These are phyloP conservation scores for Oemleria cerasiformis DNA, from an alignment of 306 rosid species.

Conservation along the genomic window DNA sequence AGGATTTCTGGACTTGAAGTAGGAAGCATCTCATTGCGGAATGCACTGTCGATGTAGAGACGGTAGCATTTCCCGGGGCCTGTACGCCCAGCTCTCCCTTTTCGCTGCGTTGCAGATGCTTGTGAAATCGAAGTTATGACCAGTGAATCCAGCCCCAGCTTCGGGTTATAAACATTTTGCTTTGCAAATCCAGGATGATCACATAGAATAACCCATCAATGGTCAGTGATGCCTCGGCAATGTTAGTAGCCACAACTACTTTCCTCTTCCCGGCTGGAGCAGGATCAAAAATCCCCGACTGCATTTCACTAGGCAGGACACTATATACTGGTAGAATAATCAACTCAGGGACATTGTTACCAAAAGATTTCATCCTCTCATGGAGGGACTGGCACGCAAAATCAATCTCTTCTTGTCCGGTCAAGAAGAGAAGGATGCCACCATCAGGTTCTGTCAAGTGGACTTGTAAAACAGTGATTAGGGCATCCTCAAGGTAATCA, in stretches of 20 bases:
- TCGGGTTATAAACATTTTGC: slow-evolving; percentile 83
- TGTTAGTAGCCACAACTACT: slow-evolving; percentile 84
- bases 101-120: slow-evolving; percentile 86
- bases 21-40: slow-evolving; percentile 75
- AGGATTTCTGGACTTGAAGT: slow-evolving; percentile 77
- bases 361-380: slow-evolving; percentile 81
- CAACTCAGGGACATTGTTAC: slow-evolving; percentile 71
- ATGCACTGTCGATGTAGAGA: slow-evolving; percentile 48
- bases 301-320: slow-evolving; percentile 89
- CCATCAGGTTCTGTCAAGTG: slow-evolving; percentile 89
- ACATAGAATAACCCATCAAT: slow-evolving; percentile 63
- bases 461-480: slow-evolving; percentile 74
- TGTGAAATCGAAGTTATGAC: slow-evolving; percentile 80
- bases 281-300: slow-evolving; percentile 77
- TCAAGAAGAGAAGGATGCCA: slow-evolving; percentile 77
- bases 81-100: slow-evolving; percentile 85
- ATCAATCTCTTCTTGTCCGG: slow-evolving; percentile 89
- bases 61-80: slow-evolving; percentile 71
- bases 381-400: slow-evolving; percentile 81
- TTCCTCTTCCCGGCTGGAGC: slow-evolving; percentile 84
- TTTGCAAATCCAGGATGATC: slow-evolving; percentile 69
- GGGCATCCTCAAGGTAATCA: slow-evolving; percentile 72
- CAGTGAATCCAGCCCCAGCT: slow-evolving; percentile 81
- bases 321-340: slow-evolving; percentile 82
- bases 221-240: slow-evolving; percentile 84